Percentiles rank a stretch among this genome's conserved stretches.
Conservation (phyloP, 768 basidiomycete species). For the Psilocybe cyanescens region DNA sequence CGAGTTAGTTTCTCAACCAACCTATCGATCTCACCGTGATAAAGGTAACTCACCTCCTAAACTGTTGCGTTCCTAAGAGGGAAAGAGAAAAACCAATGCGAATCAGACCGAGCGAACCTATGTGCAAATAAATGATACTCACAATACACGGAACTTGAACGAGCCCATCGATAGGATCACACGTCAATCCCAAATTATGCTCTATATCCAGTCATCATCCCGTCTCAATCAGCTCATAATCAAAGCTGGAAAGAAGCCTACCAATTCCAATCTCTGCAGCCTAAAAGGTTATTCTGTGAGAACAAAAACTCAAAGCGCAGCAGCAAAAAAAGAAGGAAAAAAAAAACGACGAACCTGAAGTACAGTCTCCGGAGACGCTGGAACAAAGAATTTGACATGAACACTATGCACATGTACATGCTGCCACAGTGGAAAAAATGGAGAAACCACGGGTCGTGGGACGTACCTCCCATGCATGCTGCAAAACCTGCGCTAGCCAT, state of each 20-base stretch:
- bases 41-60: slow-evolving; percentile 63
- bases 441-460: slow-evolving; percentile 6
- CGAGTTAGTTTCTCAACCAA: not conserved
- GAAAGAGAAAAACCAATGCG: not conserved
- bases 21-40: not conserved
- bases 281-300: slow-evolving; percentile 28
- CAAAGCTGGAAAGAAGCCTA: slow-evolving; percentile 27
- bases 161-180: slow-evolving; percentile 91
- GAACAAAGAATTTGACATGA: slow-evolving; percentile 2
- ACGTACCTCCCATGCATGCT: slow-evolving; percentile 87
- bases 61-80: slow-evolving; percentile 75
- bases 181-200: slow-evolving; percentile 88
- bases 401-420: not conserved
- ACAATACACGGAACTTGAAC: slow-evolving; percentile 98
- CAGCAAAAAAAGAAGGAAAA: not conserved
- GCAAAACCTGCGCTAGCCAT: slow-evolving; percentile 96
- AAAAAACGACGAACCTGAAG: slow-evolving; percentile 55
- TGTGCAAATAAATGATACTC: slow-evolving; percentile 28
- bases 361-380: slow-evolving; percentile 81
- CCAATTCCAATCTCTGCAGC: slow-evolving; percentile 94
- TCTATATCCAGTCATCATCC: slow-evolving; percentile 41
- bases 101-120: too few relatives aligned
- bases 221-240: slow-evolving; percentile 7
- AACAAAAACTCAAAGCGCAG: too few relatives aligned
- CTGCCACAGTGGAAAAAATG: too few relatives aligned